A percentile compares a stretch with the other conserved stretches of the same genome.
phyloP scores from a whole-genome alignment of 1,284 basidiomycete genomes.

The Xerocomus amazonicus region DNA sequence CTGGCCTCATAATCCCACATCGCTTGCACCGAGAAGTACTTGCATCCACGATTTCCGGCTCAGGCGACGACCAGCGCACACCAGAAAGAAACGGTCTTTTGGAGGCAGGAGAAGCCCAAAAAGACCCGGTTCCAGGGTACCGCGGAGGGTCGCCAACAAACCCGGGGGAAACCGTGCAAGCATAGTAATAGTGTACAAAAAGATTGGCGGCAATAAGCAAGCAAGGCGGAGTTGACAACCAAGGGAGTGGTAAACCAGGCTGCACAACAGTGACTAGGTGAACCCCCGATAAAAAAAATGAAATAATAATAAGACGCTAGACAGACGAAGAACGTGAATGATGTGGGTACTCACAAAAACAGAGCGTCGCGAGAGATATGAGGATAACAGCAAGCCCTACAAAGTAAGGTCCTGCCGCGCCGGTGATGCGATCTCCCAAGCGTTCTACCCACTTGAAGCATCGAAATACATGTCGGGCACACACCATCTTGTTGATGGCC shows the following conservation, averaged over 20 bases:
- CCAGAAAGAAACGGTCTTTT: constrained; percentile 7
- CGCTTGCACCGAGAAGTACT: constrained; percentile 60
- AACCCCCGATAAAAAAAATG: neutral
- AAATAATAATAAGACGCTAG: neutral
- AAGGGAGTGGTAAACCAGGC: constrained; percentile 49
- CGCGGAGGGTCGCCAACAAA: constrained; percentile 45
- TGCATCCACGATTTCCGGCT: constrained; percentile 51
- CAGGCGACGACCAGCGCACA: constrained; percentile 33
- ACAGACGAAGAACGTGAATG: neutral
- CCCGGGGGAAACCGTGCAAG: constrained; percentile 74
- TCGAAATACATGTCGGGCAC: constrained; percentile 65
- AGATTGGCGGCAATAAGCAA: constrained; percentile 76
- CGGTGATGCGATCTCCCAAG: constrained; percentile 76
- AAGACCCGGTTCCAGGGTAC: constrained; percentile 37
- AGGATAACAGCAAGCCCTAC: constrained; percentile 74
- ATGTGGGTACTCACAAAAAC: constrained; percentile 70
- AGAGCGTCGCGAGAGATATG: constrained; percentile 64
- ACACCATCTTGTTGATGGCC: constrained; percentile 37
- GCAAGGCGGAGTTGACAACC: constrained; percentile 64
- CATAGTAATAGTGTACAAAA: constrained; percentile 81
- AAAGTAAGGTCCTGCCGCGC: constrained; percentile 89
- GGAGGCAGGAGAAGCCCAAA: constrained; percentile 51
- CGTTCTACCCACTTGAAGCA: constrained; percentile 84
- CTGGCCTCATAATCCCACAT: constrained; percentile 73
- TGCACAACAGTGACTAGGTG: constrained; percentile 69